A percentile compares a stretch with the other conserved stretches of the same genome.
Evolutionary conservation across 2,329 filamentous ascomycete species (phyloP).

Genomic region (Mycosphaerella arachidis): DNA sequence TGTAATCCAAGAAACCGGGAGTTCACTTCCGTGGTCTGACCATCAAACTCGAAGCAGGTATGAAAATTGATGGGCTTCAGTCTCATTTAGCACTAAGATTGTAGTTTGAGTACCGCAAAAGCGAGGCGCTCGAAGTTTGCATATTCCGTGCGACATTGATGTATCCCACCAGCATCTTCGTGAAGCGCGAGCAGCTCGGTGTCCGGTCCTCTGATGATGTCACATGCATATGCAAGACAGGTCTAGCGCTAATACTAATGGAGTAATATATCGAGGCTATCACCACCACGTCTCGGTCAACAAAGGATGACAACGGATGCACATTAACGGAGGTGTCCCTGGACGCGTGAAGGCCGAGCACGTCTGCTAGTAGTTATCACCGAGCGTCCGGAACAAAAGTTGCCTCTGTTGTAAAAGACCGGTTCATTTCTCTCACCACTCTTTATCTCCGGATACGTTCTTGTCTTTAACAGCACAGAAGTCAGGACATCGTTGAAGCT

Average conservation of each 20-base stretch:
- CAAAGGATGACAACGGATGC: not conserved
- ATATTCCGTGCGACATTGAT: not conserved
- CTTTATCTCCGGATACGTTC: not conserved
- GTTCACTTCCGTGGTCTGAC: no score
- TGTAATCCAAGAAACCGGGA: no score
- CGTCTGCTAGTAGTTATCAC: not conserved
- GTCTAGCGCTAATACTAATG: not conserved
- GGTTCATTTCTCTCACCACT: not conserved
- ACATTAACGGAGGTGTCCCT: not conserved
- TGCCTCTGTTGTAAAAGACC: not conserved
- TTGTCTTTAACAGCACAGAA: not conserved
- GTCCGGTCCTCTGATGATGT: not conserved
- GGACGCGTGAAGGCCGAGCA: not conserved
- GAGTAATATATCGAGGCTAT: not conserved
- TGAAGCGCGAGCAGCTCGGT: not conserved
- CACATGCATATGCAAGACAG: not conserved
- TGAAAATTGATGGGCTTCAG: no score
- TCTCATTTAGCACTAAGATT: no score
- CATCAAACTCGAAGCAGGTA: no score
- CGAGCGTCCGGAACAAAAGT: not conserved
- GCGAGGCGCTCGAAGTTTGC: no score
- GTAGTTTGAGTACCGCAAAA: no score
- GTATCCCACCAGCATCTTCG: not conserved
- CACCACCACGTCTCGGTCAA: not conserved
- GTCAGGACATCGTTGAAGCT: not conserved